phyloP scores from a whole-genome alignment of 352 stramenopile species.

The Phytophthora sp. region DNA sequence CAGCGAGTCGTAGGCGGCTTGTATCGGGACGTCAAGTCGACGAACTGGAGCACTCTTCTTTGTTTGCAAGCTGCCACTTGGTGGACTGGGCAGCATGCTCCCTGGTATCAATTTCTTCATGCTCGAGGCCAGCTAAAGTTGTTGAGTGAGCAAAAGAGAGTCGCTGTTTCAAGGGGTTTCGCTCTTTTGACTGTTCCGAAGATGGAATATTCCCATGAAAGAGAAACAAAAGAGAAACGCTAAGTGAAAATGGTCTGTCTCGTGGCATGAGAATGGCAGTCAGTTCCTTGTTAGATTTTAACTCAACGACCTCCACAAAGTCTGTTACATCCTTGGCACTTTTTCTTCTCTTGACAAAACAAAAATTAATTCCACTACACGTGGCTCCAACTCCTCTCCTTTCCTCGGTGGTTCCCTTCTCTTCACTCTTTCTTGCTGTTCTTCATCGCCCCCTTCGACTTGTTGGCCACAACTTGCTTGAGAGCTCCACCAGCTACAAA shows the following conservation, averaged over 20 bases:
- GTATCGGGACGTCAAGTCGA: slow-evolving; percentile 18
- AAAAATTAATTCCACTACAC: too few species aligned
- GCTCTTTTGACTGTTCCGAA: neutral
- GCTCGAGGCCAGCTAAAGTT: neutral
- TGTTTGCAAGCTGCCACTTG: neutral
- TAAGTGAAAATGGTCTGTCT: too few species aligned
- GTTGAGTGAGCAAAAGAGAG: neutral
- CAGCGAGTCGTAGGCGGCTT: slow-evolving; percentile 39
- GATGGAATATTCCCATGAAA: too few species aligned
- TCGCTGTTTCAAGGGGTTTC: neutral
- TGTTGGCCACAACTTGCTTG: slow-evolving; percentile 1
- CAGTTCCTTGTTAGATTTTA: too few species aligned
- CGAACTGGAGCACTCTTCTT: neutral
- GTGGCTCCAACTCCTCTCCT: too few species aligned
- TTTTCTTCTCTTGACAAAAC: too few species aligned
- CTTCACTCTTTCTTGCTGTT: slow-evolving; percentile 25
- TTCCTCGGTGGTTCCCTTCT: neutral
- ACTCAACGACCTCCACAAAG: too few species aligned
- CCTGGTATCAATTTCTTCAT: slow-evolving; percentile 7
- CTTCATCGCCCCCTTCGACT: neutral
- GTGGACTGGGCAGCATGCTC: neutral
- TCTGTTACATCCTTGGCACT: too few species aligned
- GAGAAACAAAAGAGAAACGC: too few species aligned
- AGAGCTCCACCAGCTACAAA: slow-evolving; percentile 32
- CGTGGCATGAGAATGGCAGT: too few species aligned